Conservation (phyloP, 1,284 basidiomycete species). For the Apiotrichum mycotoxinovorans region DNA sequence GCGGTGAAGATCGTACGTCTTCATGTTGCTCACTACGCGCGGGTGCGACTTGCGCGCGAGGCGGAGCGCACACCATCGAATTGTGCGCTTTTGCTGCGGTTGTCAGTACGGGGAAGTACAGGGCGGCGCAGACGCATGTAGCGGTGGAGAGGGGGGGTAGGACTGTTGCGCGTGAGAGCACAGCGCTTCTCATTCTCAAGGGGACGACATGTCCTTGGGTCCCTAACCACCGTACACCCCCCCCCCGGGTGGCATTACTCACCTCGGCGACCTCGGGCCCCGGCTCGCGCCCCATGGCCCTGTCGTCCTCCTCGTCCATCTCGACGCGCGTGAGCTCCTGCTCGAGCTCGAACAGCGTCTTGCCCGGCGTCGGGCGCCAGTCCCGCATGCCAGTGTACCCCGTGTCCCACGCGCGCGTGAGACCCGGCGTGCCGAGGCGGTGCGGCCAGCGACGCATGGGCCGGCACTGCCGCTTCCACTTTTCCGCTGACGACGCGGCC, state of each 20-base stretch:
- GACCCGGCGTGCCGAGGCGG: slow-evolving; percentile 37
- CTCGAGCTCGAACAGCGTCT: slow-evolving; percentile 23
- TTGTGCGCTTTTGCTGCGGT: slow-evolving; percentile 25
- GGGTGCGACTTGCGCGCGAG: slow-evolving; percentile 31
- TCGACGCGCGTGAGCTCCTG: slow-evolving; percentile 32
- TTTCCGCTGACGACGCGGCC: slow-evolving; percentile 14
- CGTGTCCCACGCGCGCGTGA: slow-evolving; percentile 34
- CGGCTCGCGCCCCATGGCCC: slow-evolving; percentile 35
- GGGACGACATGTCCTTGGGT: too few relatives aligned
- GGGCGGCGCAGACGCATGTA: too few relatives aligned
- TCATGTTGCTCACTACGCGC: slow-evolving; percentile 25
- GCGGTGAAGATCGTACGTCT: slow-evolving; percentile 29
- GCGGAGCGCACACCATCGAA: slow-evolving; percentile 41
- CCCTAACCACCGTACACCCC: too few relatives aligned
- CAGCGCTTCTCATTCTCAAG: too few relatives aligned
- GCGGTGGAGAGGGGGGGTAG: too few relatives aligned
- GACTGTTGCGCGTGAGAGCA: too few relatives aligned
- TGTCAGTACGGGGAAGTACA: background rate
- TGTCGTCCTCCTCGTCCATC: slow-evolving; percentile 39
- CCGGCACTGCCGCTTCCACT: slow-evolving; percentile 23
- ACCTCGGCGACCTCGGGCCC: slow-evolving; percentile 30
- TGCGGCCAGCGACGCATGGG: slow-evolving; percentile 28
- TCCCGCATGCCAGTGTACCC: slow-evolving; percentile 35
- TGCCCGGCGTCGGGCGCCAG: slow-evolving; percentile 20
- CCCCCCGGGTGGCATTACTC: slow-evolving; percentile 8